Conservation (phyloP, 2,329 filamentous ascomycete genomes). For the Didymella arachidicola region DNA sequence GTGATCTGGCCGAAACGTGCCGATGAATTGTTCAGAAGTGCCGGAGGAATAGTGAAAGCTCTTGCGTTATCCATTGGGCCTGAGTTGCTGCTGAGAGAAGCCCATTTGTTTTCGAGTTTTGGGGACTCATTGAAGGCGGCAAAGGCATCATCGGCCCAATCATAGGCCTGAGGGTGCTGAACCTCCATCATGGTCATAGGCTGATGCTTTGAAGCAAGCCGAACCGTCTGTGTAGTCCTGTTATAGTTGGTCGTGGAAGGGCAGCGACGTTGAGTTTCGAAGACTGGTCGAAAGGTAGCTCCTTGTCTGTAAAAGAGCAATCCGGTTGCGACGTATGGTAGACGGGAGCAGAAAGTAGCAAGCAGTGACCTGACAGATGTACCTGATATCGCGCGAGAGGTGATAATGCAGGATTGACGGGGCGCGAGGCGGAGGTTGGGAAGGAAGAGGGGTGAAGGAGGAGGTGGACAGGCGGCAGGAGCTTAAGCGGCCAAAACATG, state of each 20-base stretch:
- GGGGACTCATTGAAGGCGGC: conserved; percentile 30
- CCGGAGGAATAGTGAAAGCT: conserved; percentile 40
- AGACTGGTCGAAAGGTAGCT: background rate
- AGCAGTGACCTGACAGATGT: background rate
- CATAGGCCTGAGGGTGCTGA: conserved; percentile 29
- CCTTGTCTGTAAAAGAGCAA: background rate
- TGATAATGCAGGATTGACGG: background rate
- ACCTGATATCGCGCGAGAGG: background rate
- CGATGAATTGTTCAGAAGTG: conserved; percentile 39
- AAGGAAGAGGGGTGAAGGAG: conserved; percentile 4
- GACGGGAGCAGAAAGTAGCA: no score
- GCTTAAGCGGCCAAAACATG: conserved; percentile 9
- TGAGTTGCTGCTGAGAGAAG: conserved; percentile 25
- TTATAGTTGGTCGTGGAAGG: background rate
- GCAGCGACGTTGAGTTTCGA: background rate
- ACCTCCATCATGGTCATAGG: conserved; percentile 30
- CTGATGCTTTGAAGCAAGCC: background rate
- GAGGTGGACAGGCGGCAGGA: background rate
- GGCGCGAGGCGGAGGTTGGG: background rate
- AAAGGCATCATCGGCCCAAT: conserved; percentile 43
- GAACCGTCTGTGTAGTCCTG: background rate
- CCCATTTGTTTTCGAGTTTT: conserved; percentile 35
- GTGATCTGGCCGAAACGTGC: conserved; percentile 49
- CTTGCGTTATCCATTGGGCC: conserved; percentile 16
- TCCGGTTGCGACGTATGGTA: background rate